These are phyloP conservation scores for Suillus sp. DNA, from an alignment of 768 basidiomycete genomes.

Conservation along the genomic window DNA sequence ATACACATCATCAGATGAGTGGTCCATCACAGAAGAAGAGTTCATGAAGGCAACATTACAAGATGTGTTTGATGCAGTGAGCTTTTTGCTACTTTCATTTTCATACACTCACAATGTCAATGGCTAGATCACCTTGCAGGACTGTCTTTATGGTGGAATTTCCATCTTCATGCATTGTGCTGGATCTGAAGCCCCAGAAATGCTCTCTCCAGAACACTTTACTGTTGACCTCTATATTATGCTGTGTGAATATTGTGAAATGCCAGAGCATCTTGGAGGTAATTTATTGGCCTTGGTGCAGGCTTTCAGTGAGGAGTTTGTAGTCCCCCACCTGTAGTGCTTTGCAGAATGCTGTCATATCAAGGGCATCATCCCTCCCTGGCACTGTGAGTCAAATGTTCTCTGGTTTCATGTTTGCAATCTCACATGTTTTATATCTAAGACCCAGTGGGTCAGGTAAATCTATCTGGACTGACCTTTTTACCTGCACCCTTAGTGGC, in stretches of 20 bases:
- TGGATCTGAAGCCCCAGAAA: background rate
- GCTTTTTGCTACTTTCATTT: background rate
- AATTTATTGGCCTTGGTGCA: background rate
- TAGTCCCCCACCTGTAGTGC: background rate
- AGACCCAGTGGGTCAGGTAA: background rate
- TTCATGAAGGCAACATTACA: background rate
- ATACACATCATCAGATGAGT: background rate
- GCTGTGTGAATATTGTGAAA: background rate
- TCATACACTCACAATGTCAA: background rate
- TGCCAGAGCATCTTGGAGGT: background rate
- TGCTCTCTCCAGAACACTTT: background rate
- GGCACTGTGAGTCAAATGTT: background rate
- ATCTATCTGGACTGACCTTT: background rate
- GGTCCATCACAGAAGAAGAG: background rate
- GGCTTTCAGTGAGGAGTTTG: background rate
- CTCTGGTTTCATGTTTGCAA: background rate
- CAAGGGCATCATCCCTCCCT: background rate
- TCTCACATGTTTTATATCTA: background rate
- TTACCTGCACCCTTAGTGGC: background rate
- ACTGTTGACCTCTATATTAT: background rate
- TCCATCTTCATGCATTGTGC: background rate
- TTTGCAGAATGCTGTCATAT: background rate
- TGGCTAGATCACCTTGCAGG: background rate
- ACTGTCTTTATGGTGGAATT: background rate
- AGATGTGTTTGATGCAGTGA: background rate